Evolutionary conservation across 371 early-diverging fungal genomes (phyloP).

Genomic region (Mortierella sp.): DNA sequence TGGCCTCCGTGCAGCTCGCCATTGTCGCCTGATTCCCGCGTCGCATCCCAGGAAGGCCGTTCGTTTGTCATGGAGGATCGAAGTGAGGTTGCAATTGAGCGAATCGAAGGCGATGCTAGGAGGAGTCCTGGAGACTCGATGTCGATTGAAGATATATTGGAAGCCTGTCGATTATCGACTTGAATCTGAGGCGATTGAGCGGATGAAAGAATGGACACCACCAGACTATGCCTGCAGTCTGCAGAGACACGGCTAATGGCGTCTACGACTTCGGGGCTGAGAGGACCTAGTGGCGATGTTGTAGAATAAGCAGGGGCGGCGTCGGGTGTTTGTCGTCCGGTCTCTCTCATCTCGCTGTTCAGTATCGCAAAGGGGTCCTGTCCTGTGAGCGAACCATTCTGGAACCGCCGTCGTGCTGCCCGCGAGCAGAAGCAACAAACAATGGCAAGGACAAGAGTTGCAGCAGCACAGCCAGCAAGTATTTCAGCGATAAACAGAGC

Average conservation of each 20-base stretch:
- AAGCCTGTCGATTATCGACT: constrained; percentile 8
- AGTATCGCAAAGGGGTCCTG: constrained; percentile 1
- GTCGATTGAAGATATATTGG: constrained; percentile 16
- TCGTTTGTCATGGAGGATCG: constrained; percentile 22
- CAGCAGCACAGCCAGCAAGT: constrained; percentile 45
- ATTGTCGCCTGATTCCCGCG: background rate
- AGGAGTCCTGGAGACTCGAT: constrained; percentile 1
- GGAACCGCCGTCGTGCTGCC: constrained; percentile 21
- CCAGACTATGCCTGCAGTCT: constrained; percentile 41
- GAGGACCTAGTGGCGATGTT: constrained; percentile 37
- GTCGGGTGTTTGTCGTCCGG: constrained; percentile 43
- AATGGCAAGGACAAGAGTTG: constrained; percentile 18
- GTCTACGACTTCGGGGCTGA: constrained; percentile 47
- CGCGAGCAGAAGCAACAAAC: constrained; percentile 42
- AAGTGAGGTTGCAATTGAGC: constrained; percentile 1
- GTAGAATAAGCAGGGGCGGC: constrained; percentile 39
- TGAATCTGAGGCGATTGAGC: constrained; percentile 12
- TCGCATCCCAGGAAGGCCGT: constrained; percentile 2
- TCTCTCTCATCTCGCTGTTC: constrained; percentile 2
- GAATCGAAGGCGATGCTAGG: constrained; percentile 4
- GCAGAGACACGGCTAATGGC: constrained; percentile 42
- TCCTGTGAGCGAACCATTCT: background rate
- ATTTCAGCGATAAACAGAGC: constrained; percentile 43
- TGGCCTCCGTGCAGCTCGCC: background rate
- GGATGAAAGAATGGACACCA: constrained; percentile 37